Conservation (phyloP, 75 land plant species). For the Azolla pinnata region DNA sequence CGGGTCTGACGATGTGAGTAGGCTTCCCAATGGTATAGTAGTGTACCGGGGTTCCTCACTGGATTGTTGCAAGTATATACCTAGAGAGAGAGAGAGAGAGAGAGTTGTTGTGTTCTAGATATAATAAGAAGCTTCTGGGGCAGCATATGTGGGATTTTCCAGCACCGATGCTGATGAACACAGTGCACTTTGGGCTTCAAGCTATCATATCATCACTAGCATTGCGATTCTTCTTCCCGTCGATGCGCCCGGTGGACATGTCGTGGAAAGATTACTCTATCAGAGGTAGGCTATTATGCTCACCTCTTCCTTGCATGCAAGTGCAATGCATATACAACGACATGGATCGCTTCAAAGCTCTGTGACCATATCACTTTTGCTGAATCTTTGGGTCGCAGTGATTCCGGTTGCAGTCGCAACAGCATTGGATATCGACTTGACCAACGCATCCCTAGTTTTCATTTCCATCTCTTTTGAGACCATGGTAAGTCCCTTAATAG, state of each 20-base stretch:
- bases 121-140: constrained; percentile 60
- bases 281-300: constrained; percentile 26
- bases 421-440: constrained; percentile 87
- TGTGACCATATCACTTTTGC: constrained; percentile 21
- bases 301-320: not conserved
- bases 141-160: constrained; percentile 81
- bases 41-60: not conserved
- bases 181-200: constrained; percentile 91
- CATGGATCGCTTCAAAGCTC: not conserved
- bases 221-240: constrained; percentile 24
- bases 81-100: too few species aligned
- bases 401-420: constrained; percentile 89
- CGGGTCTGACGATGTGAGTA: constrained; percentile 65
- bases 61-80: not conserved
- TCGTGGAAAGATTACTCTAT: constrained; percentile 47
- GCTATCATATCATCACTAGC: constrained; percentile 60
- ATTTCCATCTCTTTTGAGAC: constrained; percentile 95
- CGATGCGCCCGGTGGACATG: constrained; percentile 19
- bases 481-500: constrained; percentile 88
- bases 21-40: not conserved
- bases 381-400: constrained; percentile 56
- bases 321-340: not conserved
- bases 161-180: constrained; percentile 95
- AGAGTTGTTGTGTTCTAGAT: constrained; percentile 26
- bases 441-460: constrained; percentile 92